Conservation (phyloP, 768 basidiomycete genomes). For the Pulveroboletus ravenelii region DNA sequence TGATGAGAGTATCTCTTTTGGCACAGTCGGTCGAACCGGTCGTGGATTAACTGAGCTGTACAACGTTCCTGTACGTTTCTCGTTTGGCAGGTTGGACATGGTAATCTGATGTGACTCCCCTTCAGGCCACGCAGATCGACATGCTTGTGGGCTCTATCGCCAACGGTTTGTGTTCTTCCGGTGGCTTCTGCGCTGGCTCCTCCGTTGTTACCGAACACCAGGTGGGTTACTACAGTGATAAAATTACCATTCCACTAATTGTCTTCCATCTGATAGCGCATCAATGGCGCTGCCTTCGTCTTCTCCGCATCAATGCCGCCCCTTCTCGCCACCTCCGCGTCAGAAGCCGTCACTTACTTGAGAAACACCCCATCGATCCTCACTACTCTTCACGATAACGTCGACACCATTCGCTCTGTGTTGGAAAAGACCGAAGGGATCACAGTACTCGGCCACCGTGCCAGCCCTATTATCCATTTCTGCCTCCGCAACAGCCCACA, state of each 20-base stretch:
- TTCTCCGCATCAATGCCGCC: slow-evolving; percentile 95
- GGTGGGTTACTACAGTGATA: slow-evolving; percentile 34
- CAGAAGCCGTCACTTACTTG: slow-evolving; percentile 79
- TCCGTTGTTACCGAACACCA: slow-evolving; percentile 82
- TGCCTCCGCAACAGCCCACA: slow-evolving; percentile 42
- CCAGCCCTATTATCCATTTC: slow-evolving; percentile 87
- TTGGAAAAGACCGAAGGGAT: slow-evolving; percentile 81
- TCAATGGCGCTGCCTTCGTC: slow-evolving; percentile 93
- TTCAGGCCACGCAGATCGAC: slow-evolving; percentile 81
- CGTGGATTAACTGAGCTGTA: slow-evolving; percentile 93
- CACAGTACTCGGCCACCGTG: slow-evolving; percentile 78
- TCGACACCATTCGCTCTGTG: slow-evolving; percentile 68
- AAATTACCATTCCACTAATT: background rate
- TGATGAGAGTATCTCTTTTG: slow-evolving; percentile 93
- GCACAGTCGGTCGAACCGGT: slow-evolving; percentile 87
- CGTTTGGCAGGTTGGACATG: background rate
- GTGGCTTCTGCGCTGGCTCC: slow-evolving; percentile 95
- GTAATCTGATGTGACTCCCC: background rate
- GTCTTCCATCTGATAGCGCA: slow-evolving; percentile 52
- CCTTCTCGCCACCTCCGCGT: slow-evolving; percentile 81
- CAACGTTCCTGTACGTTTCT: slow-evolving; percentile 73
- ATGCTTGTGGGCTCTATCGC: slow-evolving; percentile 92
- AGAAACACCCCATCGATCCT: slow-evolving; percentile 73
- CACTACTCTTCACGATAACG: slow-evolving; percentile 73
- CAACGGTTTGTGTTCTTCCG: slow-evolving; percentile 73